phyloP scores from a whole-genome alignment of 2,329 filamentous ascomycete species.

The Monosporascus sp. region DNA sequence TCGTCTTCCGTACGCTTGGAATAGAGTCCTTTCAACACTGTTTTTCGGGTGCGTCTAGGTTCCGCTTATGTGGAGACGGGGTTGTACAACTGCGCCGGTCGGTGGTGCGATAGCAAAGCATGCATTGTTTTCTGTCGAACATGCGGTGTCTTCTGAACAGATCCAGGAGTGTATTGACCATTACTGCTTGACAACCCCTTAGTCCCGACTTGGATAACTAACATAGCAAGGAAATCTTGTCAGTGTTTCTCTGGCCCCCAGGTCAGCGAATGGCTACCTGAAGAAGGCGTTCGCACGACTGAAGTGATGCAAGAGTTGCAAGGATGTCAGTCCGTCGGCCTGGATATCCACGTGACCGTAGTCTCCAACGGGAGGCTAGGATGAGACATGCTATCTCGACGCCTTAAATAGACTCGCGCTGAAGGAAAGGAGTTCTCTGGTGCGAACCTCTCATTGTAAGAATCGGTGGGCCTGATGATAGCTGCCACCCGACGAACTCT shows the following conservation, averaged over 20 bases:
- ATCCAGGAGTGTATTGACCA: constrained; percentile 9
- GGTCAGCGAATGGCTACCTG: constrained; percentile 1
- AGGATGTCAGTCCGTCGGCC: constrained; percentile 1
- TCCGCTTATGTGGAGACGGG: constrained; percentile 5
- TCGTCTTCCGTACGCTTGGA: constrained; percentile 24
- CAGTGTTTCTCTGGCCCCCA: neutral
- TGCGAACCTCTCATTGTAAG: neutral
- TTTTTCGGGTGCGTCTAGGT: constrained; percentile 4
- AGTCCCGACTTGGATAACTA: neutral
- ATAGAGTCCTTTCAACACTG: constrained; percentile 12
- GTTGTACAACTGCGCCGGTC: constrained; percentile 9
- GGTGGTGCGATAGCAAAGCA: constrained; percentile 6
- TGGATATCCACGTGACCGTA: neutral
- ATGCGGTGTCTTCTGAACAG: constrained; percentile 9
- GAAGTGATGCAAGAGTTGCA: neutral
- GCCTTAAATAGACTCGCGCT: neutral
- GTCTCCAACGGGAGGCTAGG: neutral
- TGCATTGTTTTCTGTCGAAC: constrained; percentile 2
- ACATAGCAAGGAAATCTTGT: neutral
- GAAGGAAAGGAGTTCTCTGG: constrained; percentile 1
- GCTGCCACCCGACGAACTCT: neutral
- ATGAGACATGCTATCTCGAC: neutral
- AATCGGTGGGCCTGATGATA: neutral
- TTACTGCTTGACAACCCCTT: neutral
- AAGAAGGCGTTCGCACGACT: neutral